phyloP scores from a whole-genome alignment of 208 protist genomes.

The Leishmania tarentolae region DNA sequence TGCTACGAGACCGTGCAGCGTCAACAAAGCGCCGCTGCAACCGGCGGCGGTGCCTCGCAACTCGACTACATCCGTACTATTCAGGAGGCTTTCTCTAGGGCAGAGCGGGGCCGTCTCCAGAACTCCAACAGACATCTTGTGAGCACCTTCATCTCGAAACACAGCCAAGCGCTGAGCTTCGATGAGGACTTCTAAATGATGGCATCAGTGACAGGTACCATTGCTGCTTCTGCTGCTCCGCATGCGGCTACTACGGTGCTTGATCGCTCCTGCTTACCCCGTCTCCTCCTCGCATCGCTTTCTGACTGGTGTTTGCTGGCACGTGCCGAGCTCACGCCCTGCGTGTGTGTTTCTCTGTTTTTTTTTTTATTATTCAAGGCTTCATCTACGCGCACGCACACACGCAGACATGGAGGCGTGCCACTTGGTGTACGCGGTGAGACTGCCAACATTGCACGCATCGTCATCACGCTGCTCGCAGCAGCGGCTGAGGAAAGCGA shows the following conservation, averaged over 20 bases:
- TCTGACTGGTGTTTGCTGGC: not conserved
- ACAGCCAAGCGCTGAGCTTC: slow-evolving; percentile 58
- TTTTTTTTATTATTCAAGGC: not conserved
- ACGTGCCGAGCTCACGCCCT: not conserved
- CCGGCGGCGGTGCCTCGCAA: slow-evolving; percentile 8
- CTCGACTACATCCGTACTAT: slow-evolving; percentile 19
- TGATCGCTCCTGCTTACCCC: not conserved
- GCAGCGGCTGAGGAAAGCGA: not conserved
- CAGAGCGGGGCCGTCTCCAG: slow-evolving; percentile 69
- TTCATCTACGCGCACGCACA: not conserved
- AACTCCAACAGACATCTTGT: slow-evolving; percentile 67
- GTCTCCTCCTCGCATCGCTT: not conserved
- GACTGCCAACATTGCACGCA: not conserved
- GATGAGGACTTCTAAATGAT: slow-evolving; percentile 76
- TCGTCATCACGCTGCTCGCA: not conserved
- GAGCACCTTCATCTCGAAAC: slow-evolving; percentile 70
- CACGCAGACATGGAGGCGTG: not conserved
- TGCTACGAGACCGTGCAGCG: slow-evolving; percentile 27
- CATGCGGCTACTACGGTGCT: not conserved
- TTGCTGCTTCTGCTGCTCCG: slow-evolving; percentile 2
- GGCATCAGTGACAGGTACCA: not conserved
- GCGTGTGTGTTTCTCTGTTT: not conserved
- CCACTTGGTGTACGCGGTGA: not conserved
- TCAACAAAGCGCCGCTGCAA: slow-evolving; percentile 3
- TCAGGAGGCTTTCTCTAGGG: slow-evolving; percentile 37